Conservation (phyloP, 192 early-diverging fungal genomes). For the Mortierella claussenii region DNA sequence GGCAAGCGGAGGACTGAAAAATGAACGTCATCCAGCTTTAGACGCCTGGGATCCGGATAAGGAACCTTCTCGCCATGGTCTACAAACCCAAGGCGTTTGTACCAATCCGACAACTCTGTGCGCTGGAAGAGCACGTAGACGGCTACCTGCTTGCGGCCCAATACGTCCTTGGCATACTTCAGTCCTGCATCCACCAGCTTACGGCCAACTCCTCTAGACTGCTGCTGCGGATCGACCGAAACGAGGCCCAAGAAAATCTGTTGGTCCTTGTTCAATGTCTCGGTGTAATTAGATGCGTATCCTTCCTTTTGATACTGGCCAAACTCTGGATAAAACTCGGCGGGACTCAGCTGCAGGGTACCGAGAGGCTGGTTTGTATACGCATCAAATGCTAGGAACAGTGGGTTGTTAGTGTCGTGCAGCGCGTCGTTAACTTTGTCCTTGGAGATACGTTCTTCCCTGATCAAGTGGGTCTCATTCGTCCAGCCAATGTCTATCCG, state of each 20-base stretch:
- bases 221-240: constrained; percentile 48
- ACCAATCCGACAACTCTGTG: constrained; percentile 53
- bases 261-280: constrained; percentile 2
- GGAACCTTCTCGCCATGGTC: constrained; percentile 50
- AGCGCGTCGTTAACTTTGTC: constrained; percentile 35
- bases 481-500: constrained; percentile 16
- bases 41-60: constrained; percentile 30
- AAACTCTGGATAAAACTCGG: constrained; percentile 22
- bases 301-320: constrained; percentile 12
- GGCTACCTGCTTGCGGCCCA: constrained; percentile 44
- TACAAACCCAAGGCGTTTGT: constrained; percentile 54
- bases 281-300: background rate
- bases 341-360: constrained; percentile 54
- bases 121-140: constrained; percentile 51
- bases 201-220: constrained; percentile 60
- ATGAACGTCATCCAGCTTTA: constrained; percentile 34
- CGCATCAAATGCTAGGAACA: constrained; percentile 55
- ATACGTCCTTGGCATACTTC: constrained; percentile 31
- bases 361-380: constrained; percentile 39
- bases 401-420: constrained; percentile 23
- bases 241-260: constrained; percentile 55
- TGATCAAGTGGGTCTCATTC: constrained; percentile 25
- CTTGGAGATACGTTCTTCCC: constrained; percentile 38
- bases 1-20: constrained; percentile 31
- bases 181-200: constrained; percentile 49